Percentiles rank a stretch among this genome's conserved stretches.
phyloP scores from a whole-genome alignment of 192 early-diverging fungal genomes.

The Coemansia sp. region DNA sequence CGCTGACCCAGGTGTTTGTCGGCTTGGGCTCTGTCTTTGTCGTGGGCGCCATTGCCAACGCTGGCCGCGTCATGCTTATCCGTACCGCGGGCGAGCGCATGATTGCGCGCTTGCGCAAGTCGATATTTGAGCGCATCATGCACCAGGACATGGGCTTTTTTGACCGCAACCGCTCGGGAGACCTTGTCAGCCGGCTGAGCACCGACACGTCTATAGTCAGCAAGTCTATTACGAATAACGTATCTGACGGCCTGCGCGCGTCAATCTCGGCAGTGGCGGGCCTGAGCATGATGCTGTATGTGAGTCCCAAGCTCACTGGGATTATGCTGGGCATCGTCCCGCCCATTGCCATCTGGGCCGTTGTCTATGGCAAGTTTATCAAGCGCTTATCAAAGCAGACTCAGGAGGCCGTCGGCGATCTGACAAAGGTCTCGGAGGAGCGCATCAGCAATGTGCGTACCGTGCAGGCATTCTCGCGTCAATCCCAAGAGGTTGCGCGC shows the following conservation, averaged over 20 bases:
- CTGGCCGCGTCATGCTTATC: constrained; percentile 60
- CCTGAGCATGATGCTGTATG: constrained; percentile 66
- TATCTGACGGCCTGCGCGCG: constrained; percentile 70
- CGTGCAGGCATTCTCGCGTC: constrained; percentile 54
- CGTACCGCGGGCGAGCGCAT: constrained; percentile 62
- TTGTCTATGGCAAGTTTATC: constrained; percentile 67
- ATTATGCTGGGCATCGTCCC: constrained; percentile 76
- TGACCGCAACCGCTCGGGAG: constrained; percentile 64
- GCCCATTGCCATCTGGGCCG: constrained; percentile 66
- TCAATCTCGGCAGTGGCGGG: constrained; percentile 60
- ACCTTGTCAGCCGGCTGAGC: constrained; percentile 76
- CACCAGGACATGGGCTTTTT: constrained; percentile 65
- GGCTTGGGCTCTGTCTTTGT: constrained; percentile 56
- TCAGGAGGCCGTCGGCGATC: constrained; percentile 64
- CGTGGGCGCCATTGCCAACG: constrained; percentile 58
- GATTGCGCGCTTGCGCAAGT: constrained; percentile 52
- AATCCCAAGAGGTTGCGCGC: constrained; percentile 34
- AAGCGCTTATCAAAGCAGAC: constrained; percentile 61
- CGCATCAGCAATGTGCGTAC: constrained; percentile 56
- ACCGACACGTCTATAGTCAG: constrained; percentile 75
- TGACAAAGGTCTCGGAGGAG: constrained; percentile 71
- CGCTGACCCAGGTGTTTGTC: constrained; percentile 56
- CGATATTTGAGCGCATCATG: constrained; percentile 58
- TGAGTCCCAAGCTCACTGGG: constrained; percentile 64
- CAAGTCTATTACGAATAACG: constrained; percentile 70